phyloP scores from a whole-genome alignment of 805 yeast genomes.

The Suhomyces canberraensis region DNA sequence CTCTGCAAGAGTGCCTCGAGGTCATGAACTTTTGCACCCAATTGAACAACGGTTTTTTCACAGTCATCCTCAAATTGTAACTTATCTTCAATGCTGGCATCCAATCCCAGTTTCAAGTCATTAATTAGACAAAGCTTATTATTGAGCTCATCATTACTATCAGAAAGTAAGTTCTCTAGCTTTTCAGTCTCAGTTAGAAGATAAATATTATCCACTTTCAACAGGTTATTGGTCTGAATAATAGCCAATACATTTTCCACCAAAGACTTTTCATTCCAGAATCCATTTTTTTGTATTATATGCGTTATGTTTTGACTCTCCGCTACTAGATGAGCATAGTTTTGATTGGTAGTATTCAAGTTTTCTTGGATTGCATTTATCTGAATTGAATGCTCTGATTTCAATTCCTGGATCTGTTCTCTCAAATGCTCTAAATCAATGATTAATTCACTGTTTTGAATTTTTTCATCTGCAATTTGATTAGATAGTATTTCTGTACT shows the following conservation, averaged over 20 bases:
- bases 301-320: background rate
- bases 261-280: background rate
- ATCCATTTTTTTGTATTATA: no score
- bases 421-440: background rate
- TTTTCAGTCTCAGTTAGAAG: background rate
- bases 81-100: background rate
- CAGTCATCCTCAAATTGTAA: background rate
- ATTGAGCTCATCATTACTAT: background rate
- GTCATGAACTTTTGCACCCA: background rate
- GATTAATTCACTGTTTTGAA: background rate
- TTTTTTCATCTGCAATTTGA: background rate
- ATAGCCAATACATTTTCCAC: background rate
- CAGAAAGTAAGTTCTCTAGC: background rate
- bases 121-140: background rate
- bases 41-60: background rate
- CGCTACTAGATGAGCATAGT: background rate
- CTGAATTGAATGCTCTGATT: background rate
- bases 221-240: background rate
- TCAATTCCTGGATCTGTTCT: background rate
- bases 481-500: background rate
- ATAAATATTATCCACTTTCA: background rate
- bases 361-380: no score
- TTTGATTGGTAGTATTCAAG: background rate
- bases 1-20: background rate
- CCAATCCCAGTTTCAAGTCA: background rate